Base-by-base conservation (phyloP, 805 yeast species). In the Candida endomychidarum region DNA sequence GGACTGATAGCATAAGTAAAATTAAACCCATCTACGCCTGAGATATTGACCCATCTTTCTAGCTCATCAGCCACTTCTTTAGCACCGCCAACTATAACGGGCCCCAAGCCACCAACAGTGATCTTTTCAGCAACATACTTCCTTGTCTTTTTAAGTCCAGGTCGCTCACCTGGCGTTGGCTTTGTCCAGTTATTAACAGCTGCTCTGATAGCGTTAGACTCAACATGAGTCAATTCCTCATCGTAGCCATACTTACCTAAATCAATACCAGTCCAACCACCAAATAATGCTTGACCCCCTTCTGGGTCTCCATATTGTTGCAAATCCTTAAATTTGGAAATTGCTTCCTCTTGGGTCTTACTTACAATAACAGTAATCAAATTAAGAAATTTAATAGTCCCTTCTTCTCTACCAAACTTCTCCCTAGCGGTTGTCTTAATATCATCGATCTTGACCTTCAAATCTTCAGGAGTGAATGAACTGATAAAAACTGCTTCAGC, bases 21-120 rank as follows among this genome's bases (percentile, higher is more conserved):
- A 42, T 70, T 70, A 50, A 70, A 67, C 1, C 75, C 75, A 47
- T 70, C 76, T 14, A 70, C 58, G 17, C 65, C 73, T 18, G 66
- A 56, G 14, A 58, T 53, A 11, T 62, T 61, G 3, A 63, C 65
- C 64, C 70, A 70, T 30, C 52, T 44, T 40, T 66, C 65, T 27
- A 70, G 53, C 45, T 60, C 57, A 38, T 69, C 70, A 5, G 71
- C 74, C 20, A 70, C 67, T 27, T 61, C 61, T 11, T 48, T 46
- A 5, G 70, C 57, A 8, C 61, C 56, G 1, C 76, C n/a, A n/a
- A n/a, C 75, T 22, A 56, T 50, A 20, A 65, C 42, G 8, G 55
- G 52, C n/a, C 70, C 70, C 7, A 60, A 42, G 6, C 63, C 63
- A 11, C n/a, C n/a, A n/a, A n/a, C n/a, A n/a, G n/a, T n/a, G n/a